Evolutionary conservation across 352 stramenopile species (phyloP).

Genomic region (Phytophthora quininea): DNA sequence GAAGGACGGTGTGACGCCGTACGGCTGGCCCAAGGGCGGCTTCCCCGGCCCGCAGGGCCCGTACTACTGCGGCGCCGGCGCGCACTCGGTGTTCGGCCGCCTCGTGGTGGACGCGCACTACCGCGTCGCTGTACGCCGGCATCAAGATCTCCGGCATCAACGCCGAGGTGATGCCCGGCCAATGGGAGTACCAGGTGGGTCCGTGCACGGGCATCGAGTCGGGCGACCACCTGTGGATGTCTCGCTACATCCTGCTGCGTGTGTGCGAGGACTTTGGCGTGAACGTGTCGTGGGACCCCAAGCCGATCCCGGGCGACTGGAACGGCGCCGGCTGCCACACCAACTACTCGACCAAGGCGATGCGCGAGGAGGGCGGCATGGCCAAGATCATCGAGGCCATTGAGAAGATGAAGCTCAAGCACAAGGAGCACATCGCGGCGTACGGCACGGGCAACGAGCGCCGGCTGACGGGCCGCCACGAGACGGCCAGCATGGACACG

Average conservation of each 20-base stretch:
- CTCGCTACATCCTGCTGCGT: slow-evolving; percentile 96
- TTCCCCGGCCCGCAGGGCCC: slow-evolving; percentile 91
- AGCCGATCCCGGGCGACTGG: slow-evolving; percentile 98
- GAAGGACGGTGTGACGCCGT: slow-evolving; percentile 85
- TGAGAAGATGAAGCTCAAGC: slow-evolving; percentile 97
- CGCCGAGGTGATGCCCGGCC: slow-evolving; percentile 97
- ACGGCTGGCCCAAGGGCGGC: slow-evolving; percentile 92
- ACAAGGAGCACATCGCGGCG: slow-evolving; percentile 96
- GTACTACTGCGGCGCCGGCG: slow-evolving; percentile 95
- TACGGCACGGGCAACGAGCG: slow-evolving; percentile 98
- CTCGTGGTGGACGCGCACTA: slow-evolving; percentile 96
- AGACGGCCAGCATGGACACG: slow-evolving; percentile 95
- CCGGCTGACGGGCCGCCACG: slow-evolving; percentile 95
- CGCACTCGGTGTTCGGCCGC: slow-evolving; percentile 96
- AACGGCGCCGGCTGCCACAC: slow-evolving; percentile 97
- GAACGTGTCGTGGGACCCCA: slow-evolving; percentile 97
- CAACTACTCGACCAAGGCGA: slow-evolving; percentile 97
- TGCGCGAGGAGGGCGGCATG: slow-evolving; percentile 95
- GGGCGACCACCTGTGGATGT: slow-evolving; percentile 97
- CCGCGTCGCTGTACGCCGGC: slow-evolving; percentile 94
- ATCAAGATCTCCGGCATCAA: slow-evolving; percentile 97
- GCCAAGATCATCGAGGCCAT: slow-evolving; percentile 96
- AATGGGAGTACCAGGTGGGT: slow-evolving; percentile 98
- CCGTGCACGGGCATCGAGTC: slow-evolving; percentile 96
- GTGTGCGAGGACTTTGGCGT: slow-evolving; percentile 98